Percentiles rank a stretch among this genome's conserved stretches.
phyloP scores from a whole-genome alignment of 2,329 filamentous ascomycete genomes.

The Cladosporium sp. region DNA sequence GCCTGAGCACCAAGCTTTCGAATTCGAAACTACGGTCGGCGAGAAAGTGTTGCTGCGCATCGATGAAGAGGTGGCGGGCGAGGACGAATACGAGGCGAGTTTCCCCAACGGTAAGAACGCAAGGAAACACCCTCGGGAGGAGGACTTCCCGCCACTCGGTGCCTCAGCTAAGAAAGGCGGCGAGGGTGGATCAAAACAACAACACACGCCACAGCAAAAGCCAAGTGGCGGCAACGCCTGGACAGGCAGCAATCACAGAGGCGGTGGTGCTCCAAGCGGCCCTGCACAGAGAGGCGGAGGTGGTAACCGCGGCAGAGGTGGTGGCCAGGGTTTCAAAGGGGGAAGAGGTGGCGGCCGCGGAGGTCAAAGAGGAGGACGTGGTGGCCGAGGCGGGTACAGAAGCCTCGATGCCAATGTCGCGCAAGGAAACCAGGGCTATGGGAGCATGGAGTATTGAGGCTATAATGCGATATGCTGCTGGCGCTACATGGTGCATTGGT shows the following conservation, averaged over 20 bases:
- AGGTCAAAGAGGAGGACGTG: slow-evolving; percentile 28
- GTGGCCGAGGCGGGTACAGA: slow-evolving; percentile 40
- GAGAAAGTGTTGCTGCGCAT: slow-evolving; percentile 84
- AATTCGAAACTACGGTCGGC: slow-evolving; percentile 79
- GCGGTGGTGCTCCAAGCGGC: slow-evolving; percentile 36
- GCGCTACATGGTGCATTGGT: background rate
- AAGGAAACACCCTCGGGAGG: slow-evolving; percentile 62
- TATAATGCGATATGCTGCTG: background rate
- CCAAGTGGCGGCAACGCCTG: slow-evolving; percentile 40
- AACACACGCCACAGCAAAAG: slow-evolving; percentile 1
- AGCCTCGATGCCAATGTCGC: slow-evolving; percentile 46
- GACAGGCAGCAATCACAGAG: slow-evolving; percentile 49
- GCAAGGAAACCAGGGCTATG: slow-evolving; percentile 34
- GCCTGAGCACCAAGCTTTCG: slow-evolving; percentile 66
- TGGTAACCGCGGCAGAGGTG: slow-evolving; percentile 48
- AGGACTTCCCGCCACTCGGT: slow-evolving; percentile 45
- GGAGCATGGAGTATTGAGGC: slow-evolving; percentile 38
- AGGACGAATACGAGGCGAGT: slow-evolving; percentile 60
- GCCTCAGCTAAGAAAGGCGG: slow-evolving; percentile 33
- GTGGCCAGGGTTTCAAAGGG: slow-evolving; percentile 29
- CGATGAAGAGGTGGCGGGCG: slow-evolving; percentile 66
- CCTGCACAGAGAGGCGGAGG: slow-evolving; percentile 38
- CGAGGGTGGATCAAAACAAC: slow-evolving; percentile 37
- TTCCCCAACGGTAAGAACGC: slow-evolving; percentile 46
- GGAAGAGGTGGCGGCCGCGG: slow-evolving; percentile 30